These are phyloP conservation scores for Puccinellia tenuiflora DNA, from an alignment of 176 grass and related monocot species.

Conservation along the genomic window DNA sequence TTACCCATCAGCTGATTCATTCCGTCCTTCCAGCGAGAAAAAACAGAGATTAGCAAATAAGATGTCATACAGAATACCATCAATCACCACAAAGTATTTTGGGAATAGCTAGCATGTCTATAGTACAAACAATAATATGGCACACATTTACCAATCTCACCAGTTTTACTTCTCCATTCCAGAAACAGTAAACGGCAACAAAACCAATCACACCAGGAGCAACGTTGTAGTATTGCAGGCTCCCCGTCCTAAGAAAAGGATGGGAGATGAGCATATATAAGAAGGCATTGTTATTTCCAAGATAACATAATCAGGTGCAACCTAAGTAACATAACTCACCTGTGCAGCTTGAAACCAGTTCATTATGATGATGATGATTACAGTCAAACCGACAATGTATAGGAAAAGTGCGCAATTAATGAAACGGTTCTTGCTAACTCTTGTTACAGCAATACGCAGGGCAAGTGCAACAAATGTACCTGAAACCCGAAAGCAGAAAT, in stretches of 20 bases:
- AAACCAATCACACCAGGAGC: constrained; percentile 70
- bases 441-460: constrained; percentile 72
- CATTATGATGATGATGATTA: constrained; percentile 83
- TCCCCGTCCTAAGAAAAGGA: constrained; percentile 24
- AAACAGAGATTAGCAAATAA: not conserved
- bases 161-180: constrained; percentile 71
- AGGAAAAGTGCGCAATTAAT: constrained; percentile 74
- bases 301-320: not conserved
- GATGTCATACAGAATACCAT: constrained; percentile 4
- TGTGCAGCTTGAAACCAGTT: constrained; percentile 94
- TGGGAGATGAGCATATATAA: not conserved
- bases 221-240: constrained; percentile 68
- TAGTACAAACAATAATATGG: not conserved
- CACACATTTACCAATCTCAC: constrained; percentile 16
- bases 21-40: not conserved
- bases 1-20: not conserved
- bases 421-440: constrained; percentile 56
- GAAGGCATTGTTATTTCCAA: not conserved
- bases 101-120: not conserved
- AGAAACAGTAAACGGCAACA: constrained; percentile 62
- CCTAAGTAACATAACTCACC: constrained; percentile 21
- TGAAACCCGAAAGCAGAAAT: constrained; percentile 15
- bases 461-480: constrained; percentile 91
- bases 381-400: constrained; percentile 16
- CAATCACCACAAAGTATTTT: not conserved